Percentiles rank a stretch among this genome's conserved stretches.
These are phyloP conservation scores for Allium sativum DNA, from an alignment of 106 monocot genomes.

Conservation along the genomic window DNA sequence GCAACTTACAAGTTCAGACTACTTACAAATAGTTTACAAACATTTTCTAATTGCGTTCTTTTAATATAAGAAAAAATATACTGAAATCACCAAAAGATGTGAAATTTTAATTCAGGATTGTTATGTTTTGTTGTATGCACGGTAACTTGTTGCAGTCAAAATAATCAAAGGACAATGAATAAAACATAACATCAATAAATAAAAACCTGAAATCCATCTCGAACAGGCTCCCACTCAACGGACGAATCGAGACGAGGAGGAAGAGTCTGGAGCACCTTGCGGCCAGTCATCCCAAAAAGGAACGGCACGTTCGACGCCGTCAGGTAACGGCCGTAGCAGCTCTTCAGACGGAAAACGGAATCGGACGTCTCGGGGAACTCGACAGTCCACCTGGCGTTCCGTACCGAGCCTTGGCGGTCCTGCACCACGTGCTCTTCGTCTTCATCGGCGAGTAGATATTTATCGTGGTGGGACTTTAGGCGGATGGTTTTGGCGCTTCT, in stretches of 20 bases:
- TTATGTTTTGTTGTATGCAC: too few relatives aligned
- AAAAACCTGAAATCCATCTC: slow-evolving; percentile 38
- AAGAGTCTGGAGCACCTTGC: slow-evolving; percentile 61
- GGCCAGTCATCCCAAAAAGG: slow-evolving; percentile 72
- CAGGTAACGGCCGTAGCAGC: slow-evolving; percentile 60
- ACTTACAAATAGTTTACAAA: too few relatives aligned
- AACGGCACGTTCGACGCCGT: slow-evolving; percentile 76
- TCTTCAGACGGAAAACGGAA: slow-evolving; percentile 41
- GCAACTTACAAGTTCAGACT: too few relatives aligned
- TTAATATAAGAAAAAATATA: too few relatives aligned
- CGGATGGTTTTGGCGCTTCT: slow-evolving; percentile 30
- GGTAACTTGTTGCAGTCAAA: too few relatives aligned
- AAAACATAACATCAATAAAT: too few relatives aligned
- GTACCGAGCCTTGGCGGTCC: slow-evolving; percentile 25
- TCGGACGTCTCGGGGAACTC: neutral
- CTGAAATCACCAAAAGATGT: too few relatives aligned
- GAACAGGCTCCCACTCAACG: slow-evolving; percentile 86
- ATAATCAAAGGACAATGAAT: too few relatives aligned
- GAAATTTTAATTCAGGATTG: too few relatives aligned
- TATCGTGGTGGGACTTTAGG: slow-evolving; percentile 50
- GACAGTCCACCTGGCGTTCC: slow-evolving; percentile 1
- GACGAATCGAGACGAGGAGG: slow-evolving; percentile 67
- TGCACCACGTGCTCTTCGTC: slow-evolving; percentile 51
- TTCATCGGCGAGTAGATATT: slow-evolving; percentile 50
- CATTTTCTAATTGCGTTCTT: too few relatives aligned